Evolutionary conservation across 352 stramenopile species (phyloP).

Genomic region (Pythium volutum): DNA sequence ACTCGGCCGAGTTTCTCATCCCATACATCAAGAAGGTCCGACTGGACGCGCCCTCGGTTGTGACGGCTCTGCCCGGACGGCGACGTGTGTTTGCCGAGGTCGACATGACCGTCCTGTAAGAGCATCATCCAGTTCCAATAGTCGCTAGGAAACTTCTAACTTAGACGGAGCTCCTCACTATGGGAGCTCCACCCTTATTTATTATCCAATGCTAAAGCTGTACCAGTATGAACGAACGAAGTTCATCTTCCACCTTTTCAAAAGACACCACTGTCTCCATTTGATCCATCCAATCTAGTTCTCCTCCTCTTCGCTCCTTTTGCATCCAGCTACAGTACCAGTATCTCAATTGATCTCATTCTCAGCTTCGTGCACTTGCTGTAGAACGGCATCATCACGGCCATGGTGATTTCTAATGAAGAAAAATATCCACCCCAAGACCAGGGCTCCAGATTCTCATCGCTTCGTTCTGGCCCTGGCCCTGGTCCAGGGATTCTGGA

Average conservation of each 20-base stretch:
- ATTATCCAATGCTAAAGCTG: conserved; percentile 4
- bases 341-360: too few species aligned
- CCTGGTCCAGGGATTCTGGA: too few species aligned
- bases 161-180: conserved; percentile 11
- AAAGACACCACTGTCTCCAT: background rate
- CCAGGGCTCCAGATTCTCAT: too few species aligned
- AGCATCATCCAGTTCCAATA: background rate
- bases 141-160: conserved; percentile 13
- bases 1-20: conserved; percentile 26
- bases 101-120: conserved; percentile 39
- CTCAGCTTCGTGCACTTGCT: too few species aligned
- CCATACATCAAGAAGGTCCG: conserved; percentile 35
- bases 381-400: too few species aligned
- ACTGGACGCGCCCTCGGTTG: conserved; percentile 23
- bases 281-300: background rate
- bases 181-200: conserved; percentile 14
- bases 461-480: too few species aligned
- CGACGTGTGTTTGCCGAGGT: conserved; percentile 77
- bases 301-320: too few species aligned
- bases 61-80: conserved; percentile 40
- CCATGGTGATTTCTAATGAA: too few species aligned
- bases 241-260: background rate
- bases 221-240: conserved; percentile 9
- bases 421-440: too few species aligned
- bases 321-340: too few species aligned